Percentiles rank a stretch among this genome's conserved stretches.
Conservation (phyloP, 768 basidiomycete species). For the Tulasnella sp. region DNA sequence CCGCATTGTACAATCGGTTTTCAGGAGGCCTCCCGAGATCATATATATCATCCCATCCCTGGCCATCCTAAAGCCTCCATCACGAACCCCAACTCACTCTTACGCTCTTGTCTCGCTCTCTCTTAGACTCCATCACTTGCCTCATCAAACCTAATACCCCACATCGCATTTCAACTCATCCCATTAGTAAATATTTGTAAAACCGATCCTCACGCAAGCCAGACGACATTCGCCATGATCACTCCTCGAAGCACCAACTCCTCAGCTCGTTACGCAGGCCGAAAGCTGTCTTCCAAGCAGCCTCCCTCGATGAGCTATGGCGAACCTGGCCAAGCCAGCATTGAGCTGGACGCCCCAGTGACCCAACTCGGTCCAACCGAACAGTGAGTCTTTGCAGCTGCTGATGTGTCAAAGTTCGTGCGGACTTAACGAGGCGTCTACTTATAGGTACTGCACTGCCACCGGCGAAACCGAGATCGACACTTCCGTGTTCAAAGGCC, state of each 20-base stretch:
- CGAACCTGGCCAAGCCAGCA: background rate
- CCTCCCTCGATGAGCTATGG: slow-evolving; percentile 2
- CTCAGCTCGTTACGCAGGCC: background rate
- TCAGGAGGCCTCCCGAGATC: background rate
- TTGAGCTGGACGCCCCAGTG: background rate
- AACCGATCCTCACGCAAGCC: background rate
- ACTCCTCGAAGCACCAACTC: background rate
- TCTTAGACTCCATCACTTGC: background rate
- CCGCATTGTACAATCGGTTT: background rate
- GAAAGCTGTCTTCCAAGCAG: background rate
- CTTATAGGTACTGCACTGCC: background rate
- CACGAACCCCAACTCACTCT: slow-evolving; percentile 1
- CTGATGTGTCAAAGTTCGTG: background rate
- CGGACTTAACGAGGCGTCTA: background rate
- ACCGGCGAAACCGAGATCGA: slow-evolving; percentile 25
- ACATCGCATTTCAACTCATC: background rate
- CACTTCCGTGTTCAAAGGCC: slow-evolving; percentile 20
- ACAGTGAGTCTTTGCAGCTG: background rate
- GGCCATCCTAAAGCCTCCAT: background rate
- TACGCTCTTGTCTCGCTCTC: background rate
- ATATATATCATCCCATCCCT: background rate
- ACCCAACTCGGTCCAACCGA: background rate
- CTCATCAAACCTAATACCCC: background rate
- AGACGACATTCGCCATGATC: background rate
- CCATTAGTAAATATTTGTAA: background rate